Evolutionary conservation across 2,329 filamentous ascomycete genomes (phyloP).

Genomic region (Leptographium procerum): DNA sequence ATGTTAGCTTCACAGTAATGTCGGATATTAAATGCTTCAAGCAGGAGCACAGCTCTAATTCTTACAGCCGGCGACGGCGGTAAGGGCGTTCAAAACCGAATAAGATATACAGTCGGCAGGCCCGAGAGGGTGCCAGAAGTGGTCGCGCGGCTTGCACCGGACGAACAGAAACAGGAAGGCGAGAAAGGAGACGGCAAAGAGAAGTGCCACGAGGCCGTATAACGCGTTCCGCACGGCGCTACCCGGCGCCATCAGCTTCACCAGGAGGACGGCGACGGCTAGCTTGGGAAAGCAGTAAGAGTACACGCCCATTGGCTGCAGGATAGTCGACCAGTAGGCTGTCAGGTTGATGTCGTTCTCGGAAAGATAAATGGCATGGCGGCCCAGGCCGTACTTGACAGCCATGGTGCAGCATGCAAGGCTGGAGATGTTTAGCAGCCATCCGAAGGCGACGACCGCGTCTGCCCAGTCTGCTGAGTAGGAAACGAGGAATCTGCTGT

Average conservation of each 20-base stretch:
- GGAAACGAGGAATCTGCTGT: neutral
- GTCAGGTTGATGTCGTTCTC: neutral
- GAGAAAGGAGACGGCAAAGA: neutral
- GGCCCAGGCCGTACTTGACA: neutral
- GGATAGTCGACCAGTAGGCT: neutral
- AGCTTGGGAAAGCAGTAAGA: slow-evolving; percentile 2
- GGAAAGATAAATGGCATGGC: neutral
- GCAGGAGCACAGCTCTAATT: neutral
- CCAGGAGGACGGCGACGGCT: neutral
- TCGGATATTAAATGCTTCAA: neutral
- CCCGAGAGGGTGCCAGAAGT: neutral
- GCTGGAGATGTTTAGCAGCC: neutral
- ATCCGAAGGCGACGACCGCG: neutral
- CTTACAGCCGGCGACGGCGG: neutral
- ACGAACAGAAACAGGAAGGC: neutral
- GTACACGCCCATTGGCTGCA: neutral
- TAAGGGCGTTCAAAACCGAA: neutral
- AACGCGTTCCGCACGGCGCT: neutral
- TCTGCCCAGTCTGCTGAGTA: neutral
- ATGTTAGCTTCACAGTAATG: neutral
- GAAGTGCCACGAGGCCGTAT: neutral
- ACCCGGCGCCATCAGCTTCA: neutral
- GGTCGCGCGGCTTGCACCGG: neutral
- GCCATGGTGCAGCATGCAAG: slow-evolving; percentile 1
- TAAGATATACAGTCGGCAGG: neutral